A percentile compares a stretch with the other conserved stretches of the same genome.
Evolutionary conservation across 164 flowering plant genomes (phyloP).

Genomic region (Berberis vulgaris): DNA sequence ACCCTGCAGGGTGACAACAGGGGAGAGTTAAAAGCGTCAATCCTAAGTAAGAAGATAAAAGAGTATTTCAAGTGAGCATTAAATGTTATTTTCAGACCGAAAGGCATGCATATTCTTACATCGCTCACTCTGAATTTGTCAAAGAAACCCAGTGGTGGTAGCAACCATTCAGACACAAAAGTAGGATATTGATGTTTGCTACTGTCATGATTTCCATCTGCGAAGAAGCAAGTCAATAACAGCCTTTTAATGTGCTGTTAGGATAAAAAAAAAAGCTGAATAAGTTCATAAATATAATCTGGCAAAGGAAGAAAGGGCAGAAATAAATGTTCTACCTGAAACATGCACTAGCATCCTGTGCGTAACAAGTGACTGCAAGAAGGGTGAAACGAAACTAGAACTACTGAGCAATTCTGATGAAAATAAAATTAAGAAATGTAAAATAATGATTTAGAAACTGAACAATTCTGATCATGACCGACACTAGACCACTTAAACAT

Average conservation of each 20-base stretch:
- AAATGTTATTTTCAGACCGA: too few species aligned
- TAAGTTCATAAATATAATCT: not conserved
- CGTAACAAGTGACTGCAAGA: constrained; percentile 61
- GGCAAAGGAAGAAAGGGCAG: not conserved
- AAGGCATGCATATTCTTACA: constrained; percentile 26
- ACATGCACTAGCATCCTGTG: constrained; percentile 47
- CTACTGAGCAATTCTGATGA: too few species aligned
- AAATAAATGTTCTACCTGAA: constrained; percentile 34
- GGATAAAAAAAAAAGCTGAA: not conserved
- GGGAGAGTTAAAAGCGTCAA: too few species aligned
- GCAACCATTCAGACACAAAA: constrained; percentile 46
- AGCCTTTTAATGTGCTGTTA: not conserved
- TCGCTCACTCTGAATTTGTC: constrained; percentile 50
- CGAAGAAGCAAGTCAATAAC: constrained; percentile 2
- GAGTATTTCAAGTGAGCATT: too few species aligned
- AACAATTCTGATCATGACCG: too few species aligned
- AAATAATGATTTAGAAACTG: too few species aligned
- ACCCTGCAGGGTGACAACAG: too few species aligned
- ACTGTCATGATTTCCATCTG: constrained; percentile 26
- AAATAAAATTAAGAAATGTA: too few species aligned
- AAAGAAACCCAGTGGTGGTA: constrained; percentile 36
- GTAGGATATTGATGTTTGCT: constrained; percentile 18
- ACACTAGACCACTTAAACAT: too few species aligned
- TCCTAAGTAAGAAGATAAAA: too few species aligned
- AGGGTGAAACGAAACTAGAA: not conserved